Conservation (phyloP, 169 alveolate genomes). For the Plasmodium cynomolgi region DNA sequence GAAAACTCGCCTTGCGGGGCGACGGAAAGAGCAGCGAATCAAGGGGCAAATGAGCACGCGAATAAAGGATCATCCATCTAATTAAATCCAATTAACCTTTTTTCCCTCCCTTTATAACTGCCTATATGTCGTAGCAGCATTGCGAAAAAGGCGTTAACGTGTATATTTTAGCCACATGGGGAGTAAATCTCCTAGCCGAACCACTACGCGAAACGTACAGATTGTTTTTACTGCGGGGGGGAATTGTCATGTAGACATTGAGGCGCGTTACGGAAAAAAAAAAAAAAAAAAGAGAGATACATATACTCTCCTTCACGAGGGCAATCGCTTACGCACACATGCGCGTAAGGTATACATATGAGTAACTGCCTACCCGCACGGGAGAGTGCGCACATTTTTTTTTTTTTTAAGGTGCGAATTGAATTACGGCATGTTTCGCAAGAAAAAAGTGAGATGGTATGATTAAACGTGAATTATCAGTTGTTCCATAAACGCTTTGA, state of each 20-base stretch:
- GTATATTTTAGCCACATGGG: neutral
- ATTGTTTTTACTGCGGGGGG: neutral
- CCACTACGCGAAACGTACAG: neutral
- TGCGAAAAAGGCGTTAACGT: neutral
- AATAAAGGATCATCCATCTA: too few relatives aligned
- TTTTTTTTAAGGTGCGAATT: neutral
- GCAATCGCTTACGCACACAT: neutral
- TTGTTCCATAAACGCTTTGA: neutral
- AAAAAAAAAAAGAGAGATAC: conserved; percentile 5
- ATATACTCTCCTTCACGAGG: neutral
- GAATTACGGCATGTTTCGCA: neutral
- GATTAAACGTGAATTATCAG: neutral
- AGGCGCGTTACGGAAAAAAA: neutral
- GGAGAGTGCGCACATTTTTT: neutral
- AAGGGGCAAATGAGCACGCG: too few relatives aligned
- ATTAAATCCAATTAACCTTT: neutral
- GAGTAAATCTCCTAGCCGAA: neutral
- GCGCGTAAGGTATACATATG: neutral
- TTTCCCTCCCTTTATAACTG: neutral
- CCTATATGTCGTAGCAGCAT: neutral
- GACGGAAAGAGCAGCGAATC: too few relatives aligned
- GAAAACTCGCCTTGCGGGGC: too few relatives aligned
- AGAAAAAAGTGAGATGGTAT: neutral
- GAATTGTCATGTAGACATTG: conserved; percentile 28
- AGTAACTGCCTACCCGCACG: neutral